Conservation (phyloP, 2,329 filamentous ascomycete species). For the Claviceps digitariae region DNA sequence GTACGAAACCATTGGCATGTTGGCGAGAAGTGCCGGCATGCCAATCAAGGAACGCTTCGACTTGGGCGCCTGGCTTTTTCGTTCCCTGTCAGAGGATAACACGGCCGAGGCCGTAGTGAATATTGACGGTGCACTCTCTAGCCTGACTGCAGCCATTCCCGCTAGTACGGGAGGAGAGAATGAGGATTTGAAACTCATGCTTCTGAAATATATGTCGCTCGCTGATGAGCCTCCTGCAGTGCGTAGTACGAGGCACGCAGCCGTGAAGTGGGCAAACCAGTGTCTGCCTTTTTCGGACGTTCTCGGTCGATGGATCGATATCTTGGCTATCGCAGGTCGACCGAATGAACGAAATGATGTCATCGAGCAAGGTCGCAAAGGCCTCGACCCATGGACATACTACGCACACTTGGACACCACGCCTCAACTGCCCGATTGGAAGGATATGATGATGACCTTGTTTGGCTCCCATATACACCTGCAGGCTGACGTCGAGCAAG, state of each 20-base stretch:
- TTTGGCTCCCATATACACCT: slow-evolving; percentile 28
- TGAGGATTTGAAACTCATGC: slow-evolving; percentile 32
- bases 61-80: slow-evolving; percentile 64
- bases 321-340: slow-evolving; percentile 61
- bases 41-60: slow-evolving; percentile 37
- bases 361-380: slow-evolving; percentile 77
- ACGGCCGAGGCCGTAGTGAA: slow-evolving; percentile 67
- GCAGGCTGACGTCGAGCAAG: background rate
- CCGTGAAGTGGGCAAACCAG: slow-evolving; percentile 79
- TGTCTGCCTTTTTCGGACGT: slow-evolving; percentile 71
- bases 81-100: slow-evolving; percentile 66
- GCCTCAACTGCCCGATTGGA: slow-evolving; percentile 36
- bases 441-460: slow-evolving; percentile 33
- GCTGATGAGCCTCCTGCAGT: slow-evolving; percentile 35
- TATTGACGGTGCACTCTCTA: slow-evolving; percentile 79
- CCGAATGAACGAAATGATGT: slow-evolving; percentile 65
- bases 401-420: slow-evolving; percentile 29
- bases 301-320: slow-evolving; percentile 73
- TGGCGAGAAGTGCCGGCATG: slow-evolving; percentile 53
- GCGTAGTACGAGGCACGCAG: slow-evolving; percentile 68
- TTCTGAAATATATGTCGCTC: slow-evolving; percentile 55
- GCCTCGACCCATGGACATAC: slow-evolving; percentile 56
- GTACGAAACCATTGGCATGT: slow-evolving; percentile 80
- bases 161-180: slow-evolving; percentile 17
- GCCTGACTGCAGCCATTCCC: slow-evolving; percentile 40